phyloP scores from a whole-genome alignment of 2,329 filamentous ascomycete genomes.

The Botrytis porri region DNA sequence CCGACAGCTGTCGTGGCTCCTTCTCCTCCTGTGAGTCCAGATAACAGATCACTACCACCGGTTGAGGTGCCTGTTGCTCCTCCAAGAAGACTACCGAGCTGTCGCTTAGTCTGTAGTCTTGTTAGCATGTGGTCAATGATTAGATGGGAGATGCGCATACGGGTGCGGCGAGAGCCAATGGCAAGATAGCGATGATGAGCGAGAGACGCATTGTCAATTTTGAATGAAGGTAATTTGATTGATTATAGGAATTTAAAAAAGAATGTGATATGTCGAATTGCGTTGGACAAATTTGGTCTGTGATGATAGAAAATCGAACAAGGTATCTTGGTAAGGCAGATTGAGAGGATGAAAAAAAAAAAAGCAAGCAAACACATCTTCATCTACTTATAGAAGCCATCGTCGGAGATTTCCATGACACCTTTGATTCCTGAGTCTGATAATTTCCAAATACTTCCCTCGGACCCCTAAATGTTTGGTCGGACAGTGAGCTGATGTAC shows the following conservation, averaged over 20 bases:
- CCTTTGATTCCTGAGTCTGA: not conserved
- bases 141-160: not conserved
- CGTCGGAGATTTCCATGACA: not conserved
- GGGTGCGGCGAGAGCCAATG: not conserved
- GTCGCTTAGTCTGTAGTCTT: not conserved
- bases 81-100: not conserved
- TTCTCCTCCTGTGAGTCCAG: not conserved
- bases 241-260: not conserved
- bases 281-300: not conserved
- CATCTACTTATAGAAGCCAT: not conserved
- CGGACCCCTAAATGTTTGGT: not conserved
- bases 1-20: too few species aligned
- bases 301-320: not conserved
- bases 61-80: not conserved
- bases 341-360: not conserved
- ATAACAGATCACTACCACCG: not conserved
- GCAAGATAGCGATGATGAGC: not conserved
- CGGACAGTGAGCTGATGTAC: not conserved
- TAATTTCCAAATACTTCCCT: not conserved
- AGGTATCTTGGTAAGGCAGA: not conserved
- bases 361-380: not conserved
- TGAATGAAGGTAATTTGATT: not conserved
- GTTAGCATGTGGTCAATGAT: not conserved
- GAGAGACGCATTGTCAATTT: constrained; percentile 5
- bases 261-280: not conserved